Evolutionary conservation across 257 asterid genomes (phyloP).

Genomic region (Rhazya stricta): DNA sequence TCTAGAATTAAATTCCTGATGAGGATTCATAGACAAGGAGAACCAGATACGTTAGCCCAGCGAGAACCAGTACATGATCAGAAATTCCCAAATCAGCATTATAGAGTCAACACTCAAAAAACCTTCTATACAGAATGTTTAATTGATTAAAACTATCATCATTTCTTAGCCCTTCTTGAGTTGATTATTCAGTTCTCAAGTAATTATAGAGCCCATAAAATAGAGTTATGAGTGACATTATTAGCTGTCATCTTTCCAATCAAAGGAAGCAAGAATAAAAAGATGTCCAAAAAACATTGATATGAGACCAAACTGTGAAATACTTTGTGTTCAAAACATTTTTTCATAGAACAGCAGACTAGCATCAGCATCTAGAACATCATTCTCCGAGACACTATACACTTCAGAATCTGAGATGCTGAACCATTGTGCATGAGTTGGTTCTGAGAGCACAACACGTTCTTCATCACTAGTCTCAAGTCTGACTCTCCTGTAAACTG

Average conservation of each 20-base stretch:
- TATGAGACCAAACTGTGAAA: neutral
- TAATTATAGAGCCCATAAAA: neutral
- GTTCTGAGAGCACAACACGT: constrained; percentile 41
- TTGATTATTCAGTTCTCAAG: neutral
- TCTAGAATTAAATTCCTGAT: too few species aligned
- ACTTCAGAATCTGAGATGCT: constrained; percentile 80
- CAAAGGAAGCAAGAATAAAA: neutral
- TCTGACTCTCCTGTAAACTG: constrained; percentile 63
- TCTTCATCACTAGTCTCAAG: constrained; percentile 44
- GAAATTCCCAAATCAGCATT: too few species aligned
- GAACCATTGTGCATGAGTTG: constrained; percentile 66
- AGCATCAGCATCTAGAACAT: constrained; percentile 75
- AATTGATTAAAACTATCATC: too few species aligned
- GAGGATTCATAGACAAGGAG: too few species aligned
- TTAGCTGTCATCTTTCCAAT: neutral
- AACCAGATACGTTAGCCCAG: too few species aligned
- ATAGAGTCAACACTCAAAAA: too few species aligned
- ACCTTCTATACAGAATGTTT: too few species aligned
- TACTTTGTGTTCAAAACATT: constrained; percentile 17
- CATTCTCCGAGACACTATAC: constrained; percentile 53
- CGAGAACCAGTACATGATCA: too few species aligned
- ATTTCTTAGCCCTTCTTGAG: neutral
- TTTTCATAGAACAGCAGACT: constrained; percentile 80
- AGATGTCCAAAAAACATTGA: neutral
- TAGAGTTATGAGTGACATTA: neutral